phyloP scores from a whole-genome alignment of 305 asterid species.

The Fraxinus latifolia region DNA sequence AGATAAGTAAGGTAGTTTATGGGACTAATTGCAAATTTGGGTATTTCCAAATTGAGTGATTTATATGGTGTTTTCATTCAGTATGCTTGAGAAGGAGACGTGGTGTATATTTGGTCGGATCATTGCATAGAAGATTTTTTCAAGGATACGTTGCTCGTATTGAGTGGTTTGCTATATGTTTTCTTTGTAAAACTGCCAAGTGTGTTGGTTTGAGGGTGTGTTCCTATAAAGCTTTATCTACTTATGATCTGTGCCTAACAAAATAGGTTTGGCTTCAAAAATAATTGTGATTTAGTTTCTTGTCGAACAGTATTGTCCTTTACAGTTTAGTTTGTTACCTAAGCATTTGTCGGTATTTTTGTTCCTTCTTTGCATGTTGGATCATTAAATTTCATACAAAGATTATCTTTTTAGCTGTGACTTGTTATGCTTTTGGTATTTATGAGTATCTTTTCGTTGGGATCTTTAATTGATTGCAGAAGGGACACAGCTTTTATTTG shows the following conservation, averaged over 20 bases:
- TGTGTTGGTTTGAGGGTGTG: not conserved
- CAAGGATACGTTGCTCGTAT: not conserved
- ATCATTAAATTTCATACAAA: not conserved
- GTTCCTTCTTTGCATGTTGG: not conserved
- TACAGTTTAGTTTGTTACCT: not conserved
- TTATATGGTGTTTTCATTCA: not conserved
- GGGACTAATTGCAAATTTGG: not conserved
- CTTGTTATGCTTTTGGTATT: not conserved
- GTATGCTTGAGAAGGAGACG: not conserved
- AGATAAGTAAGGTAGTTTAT: not conserved
- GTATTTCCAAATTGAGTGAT: not conserved
- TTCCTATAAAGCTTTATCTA: not conserved
- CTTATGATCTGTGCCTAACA: not conserved
- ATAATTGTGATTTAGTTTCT: not conserved
- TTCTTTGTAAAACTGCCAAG: not conserved
- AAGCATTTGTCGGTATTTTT: not conserved
- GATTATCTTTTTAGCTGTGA: not conserved
- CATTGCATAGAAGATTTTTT: not conserved
- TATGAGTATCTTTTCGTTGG: not conserved
- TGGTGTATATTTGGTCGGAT: not conserved
- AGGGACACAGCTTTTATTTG: not conserved
- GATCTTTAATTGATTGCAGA: not conserved
- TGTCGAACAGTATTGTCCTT: not conserved
- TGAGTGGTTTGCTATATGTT: not conserved
- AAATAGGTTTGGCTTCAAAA: not conserved